phyloP scores from a whole-genome alignment of 306 rosid genomes.

The Canavalia ensiformis region DNA sequence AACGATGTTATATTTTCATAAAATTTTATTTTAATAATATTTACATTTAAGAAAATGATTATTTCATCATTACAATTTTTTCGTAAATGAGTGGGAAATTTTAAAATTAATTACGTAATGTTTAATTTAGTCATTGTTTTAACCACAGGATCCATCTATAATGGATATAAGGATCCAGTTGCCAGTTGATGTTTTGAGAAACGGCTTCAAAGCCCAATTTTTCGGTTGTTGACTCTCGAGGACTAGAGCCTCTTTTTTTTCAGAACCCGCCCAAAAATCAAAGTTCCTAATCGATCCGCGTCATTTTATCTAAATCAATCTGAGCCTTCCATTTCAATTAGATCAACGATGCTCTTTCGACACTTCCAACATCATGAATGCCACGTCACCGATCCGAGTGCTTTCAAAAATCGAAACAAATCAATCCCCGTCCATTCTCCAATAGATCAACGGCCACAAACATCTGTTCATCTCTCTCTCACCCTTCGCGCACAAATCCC shows the following conservation, averaged over 20 bases:
- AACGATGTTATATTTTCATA: too few relatives aligned
- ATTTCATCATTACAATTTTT: too few relatives aligned
- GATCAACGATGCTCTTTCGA: conserved; percentile 5
- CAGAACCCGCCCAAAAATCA: conserved; percentile 12
- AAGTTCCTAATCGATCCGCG: conserved; percentile 35
- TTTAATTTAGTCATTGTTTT: too few relatives aligned
- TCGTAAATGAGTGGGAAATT: too few relatives aligned
- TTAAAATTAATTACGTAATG: too few relatives aligned
- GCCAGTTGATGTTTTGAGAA: too few relatives aligned
- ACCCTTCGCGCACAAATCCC: conserved; percentile 43
- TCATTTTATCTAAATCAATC: conserved; percentile 20
- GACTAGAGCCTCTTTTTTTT: too few relatives aligned
- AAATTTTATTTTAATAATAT: too few relatives aligned
- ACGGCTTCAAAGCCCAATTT: too few relatives aligned
- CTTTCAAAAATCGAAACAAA: neutral
- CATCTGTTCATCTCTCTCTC: neutral
- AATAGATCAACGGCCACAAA: conserved; percentile 35
- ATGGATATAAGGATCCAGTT: neutral
- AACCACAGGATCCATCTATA: too few relatives aligned
- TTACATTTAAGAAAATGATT: too few relatives aligned
- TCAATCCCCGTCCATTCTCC: conserved; percentile 28
- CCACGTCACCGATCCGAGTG: conserved; percentile 56
- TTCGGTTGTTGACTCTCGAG: too few relatives aligned
- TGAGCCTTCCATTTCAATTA: neutral
- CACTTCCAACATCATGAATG: neutral